A percentile compares a stretch with the other conserved stretches of the same genome.
Conservation (phyloP, 2,329 filamentous ascomycete genomes). For the Cercospora sojina region DNA sequence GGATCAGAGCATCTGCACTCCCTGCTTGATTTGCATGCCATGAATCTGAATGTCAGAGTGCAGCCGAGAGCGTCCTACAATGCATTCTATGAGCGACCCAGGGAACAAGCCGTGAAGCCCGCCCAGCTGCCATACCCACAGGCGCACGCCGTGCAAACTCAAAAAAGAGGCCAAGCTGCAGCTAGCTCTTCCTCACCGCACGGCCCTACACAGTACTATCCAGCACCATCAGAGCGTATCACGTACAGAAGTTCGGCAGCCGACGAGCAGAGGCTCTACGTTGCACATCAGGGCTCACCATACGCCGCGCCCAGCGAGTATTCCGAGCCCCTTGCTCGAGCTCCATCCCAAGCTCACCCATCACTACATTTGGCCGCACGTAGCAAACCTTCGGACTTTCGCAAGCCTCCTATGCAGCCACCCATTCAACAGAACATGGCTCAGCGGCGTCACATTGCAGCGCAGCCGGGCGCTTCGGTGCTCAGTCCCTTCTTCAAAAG, state of each 20-base stretch:
- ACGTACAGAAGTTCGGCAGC: background rate
- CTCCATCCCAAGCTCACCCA: background rate
- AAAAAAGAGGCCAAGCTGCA: background rate
- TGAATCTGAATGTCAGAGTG: background rate
- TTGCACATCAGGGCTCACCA: background rate
- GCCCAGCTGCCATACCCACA: background rate
- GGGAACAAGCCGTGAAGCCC: background rate
- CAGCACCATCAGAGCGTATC: background rate
- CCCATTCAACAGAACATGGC: background rate
- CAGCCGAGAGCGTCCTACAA: background rate
- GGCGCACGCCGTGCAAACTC: background rate
- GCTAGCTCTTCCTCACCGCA: background rate
- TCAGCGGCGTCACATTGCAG: background rate
- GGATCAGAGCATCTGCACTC: background rate
- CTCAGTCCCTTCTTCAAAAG: constrained; percentile 44
- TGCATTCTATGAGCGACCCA: background rate
- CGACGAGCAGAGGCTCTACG: background rate
- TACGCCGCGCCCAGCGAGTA: background rate
- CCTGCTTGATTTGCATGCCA: background rate
- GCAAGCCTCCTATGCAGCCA: background rate
- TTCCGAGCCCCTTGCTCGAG: background rate
- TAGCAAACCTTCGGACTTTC: background rate
- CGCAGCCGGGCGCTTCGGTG: constrained; percentile 30
- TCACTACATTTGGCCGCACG: background rate
- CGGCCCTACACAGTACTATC: background rate